phyloP scores from a whole-genome alignment of 331 rosid species.

The Acacia concinna region DNA sequence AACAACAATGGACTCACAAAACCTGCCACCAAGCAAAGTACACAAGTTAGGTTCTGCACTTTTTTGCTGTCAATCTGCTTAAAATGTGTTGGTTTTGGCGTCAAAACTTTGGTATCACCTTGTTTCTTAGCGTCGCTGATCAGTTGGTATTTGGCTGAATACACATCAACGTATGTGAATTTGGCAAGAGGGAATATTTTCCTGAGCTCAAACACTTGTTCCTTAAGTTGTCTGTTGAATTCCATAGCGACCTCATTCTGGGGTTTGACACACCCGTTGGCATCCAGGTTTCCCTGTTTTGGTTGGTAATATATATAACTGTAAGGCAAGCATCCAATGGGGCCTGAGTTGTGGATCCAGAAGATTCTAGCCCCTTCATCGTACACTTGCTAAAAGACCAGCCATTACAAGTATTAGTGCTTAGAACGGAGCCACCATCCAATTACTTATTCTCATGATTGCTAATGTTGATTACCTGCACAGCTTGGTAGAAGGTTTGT shows the following conservation, averaged over 20 bases:
- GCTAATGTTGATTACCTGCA: slow-evolving; percentile 41
- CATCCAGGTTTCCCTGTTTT: slow-evolving; percentile 54
- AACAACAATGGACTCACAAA: slow-evolving; percentile 69
- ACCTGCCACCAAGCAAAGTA: slow-evolving; percentile 49
- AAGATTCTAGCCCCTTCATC: slow-evolving; percentile 72
- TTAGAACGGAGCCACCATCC: not conserved
- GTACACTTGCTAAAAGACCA: slow-evolving; percentile 59
- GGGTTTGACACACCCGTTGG: slow-evolving; percentile 62
- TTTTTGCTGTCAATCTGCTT: not conserved
- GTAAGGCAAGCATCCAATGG: slow-evolving; percentile 74
- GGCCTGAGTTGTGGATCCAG: slow-evolving; percentile 84
- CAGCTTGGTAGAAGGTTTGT: slow-evolving; percentile 51
- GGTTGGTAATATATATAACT: slow-evolving; percentile 41
- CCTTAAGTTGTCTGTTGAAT: slow-evolving; percentile 69
- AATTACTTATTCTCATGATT: not conserved
- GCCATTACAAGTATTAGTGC: slow-evolving; percentile 11
- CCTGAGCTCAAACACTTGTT: slow-evolving; percentile 43
- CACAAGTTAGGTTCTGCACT: not conserved
- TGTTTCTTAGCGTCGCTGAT: slow-evolving; percentile 50
- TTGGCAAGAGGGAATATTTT: slow-evolving; percentile 48
- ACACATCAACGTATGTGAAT: slow-evolving; percentile 64
- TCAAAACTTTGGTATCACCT: slow-evolving; percentile 37
- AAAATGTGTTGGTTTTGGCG: not conserved
- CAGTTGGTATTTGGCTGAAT: slow-evolving; percentile 64
- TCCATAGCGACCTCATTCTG: slow-evolving; percentile 68